phyloP scores from a whole-genome alignment of 106 monocot genomes.

The Alisma plantagoaquatica region DNA sequence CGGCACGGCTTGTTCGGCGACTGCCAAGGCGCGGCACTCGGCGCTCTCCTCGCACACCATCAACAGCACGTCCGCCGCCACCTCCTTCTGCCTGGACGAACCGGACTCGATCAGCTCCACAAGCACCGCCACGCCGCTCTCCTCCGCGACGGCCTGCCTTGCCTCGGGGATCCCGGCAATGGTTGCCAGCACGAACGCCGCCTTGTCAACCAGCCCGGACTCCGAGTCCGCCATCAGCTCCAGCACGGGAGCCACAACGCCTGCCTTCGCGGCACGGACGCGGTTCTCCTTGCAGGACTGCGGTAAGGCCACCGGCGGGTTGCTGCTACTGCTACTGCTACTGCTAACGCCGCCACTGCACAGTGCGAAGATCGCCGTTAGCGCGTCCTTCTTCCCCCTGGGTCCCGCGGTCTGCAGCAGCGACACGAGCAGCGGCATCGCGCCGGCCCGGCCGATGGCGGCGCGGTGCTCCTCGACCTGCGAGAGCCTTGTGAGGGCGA shows the following conservation, averaged over 20 bases:
- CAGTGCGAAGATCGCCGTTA: slow-evolving; percentile 54
- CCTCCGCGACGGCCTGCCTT: slow-evolving; percentile 33
- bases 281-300: neutral
- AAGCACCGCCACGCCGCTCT: slow-evolving; percentile 6
- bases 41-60: slow-evolving; percentile 14
- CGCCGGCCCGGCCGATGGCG: slow-evolving; percentile 56
- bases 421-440: slow-evolving; percentile 46
- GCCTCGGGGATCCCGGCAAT: slow-evolving; percentile 29
- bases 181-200: slow-evolving; percentile 20
- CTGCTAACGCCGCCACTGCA: too few species aligned
- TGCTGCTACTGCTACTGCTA: too few species aligned
- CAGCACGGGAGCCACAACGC: slow-evolving; percentile 43
- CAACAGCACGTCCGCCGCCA: slow-evolving; percentile 4
- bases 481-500: slow-evolving; percentile 55
- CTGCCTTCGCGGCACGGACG: slow-evolving; percentile 12
- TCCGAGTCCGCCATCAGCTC: slow-evolving; percentile 72
- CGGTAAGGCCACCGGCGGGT: too few species aligned
- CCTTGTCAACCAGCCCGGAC: slow-evolving; percentile 63
- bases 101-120: slow-evolving; percentile 14
- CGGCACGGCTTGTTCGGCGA: slow-evolving; percentile 9
- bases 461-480: slow-evolving; percentile 41
- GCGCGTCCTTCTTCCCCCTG: slow-evolving; percentile 76
- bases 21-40: neutral
- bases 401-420: slow-evolving; percentile 41
- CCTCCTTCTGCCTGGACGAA: slow-evolving; percentile 4